Evolutionary conservation across 345 rosid species (phyloP), one percentile per base, ranked within the genome.

Genomic region (Syzygium oleosum): DNA sequence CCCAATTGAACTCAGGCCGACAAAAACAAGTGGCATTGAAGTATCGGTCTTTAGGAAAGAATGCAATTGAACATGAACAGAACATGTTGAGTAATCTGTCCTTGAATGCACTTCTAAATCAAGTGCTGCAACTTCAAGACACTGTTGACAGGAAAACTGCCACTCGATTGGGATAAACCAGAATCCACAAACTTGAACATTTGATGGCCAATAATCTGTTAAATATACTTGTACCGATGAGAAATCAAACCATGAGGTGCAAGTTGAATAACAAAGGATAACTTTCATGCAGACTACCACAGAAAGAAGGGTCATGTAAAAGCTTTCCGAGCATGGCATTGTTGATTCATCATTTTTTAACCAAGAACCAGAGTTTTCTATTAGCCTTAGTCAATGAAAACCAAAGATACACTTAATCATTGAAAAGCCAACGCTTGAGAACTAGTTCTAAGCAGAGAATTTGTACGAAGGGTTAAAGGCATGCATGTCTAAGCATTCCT

Each of bases 171-270:
- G 99, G 80, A 94, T 93, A 91, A 94, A 96, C 98, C 98, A 97
- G 92, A 96, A 97, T 77, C 99, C 99, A 92, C 97, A 92, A 63
- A 94, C 93, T 53, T 89, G 93, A 87, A 91, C 92, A 90, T 92
- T 93, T 87, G 94, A 86, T 4, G 97, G 98, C 99, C 98, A 96
- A 88, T 97, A 96, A 91, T 93, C 98, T 97, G 98, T 90, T 83
- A 51, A 89, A 89, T 58, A 68, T 25, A 65, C 65, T 51, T 86
- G 87, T 31, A 84, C 58, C 41, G 89, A 85, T 88, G 85, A 90
- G 87, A 85, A 49, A 85, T 85, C 68, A 61, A 86, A 87, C 34
- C 34, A 38, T 16, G 53, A 83, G 52, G 84, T 52, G 84, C 31
- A 43, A 49, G 25, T 65, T 61, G 12, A 86, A 31, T 27, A 22